phyloP scores from a whole-genome alignment of 129 eudicot species.

The Flaveria bidentis region DNA sequence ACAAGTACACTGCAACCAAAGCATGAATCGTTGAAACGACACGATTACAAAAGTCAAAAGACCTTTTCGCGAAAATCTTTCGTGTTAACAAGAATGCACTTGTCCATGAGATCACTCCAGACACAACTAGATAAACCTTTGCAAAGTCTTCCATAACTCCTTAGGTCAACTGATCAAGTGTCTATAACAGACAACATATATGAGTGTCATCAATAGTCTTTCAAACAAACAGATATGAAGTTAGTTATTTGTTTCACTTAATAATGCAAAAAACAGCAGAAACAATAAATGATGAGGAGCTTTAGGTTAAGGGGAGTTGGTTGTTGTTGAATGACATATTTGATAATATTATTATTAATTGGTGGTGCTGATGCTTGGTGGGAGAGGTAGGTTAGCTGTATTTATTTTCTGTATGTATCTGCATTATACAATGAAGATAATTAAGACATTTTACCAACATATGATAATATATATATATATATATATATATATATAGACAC shows the following conservation, averaged over 20 bases:
- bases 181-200: slow-evolving; percentile 10
- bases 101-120: slow-evolving; percentile 69
- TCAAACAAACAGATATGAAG: slow-evolving; percentile 15
- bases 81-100: slow-evolving; percentile 52
- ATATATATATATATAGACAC: too few relatives aligned
- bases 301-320: slow-evolving; percentile 25
- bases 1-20: slow-evolving; percentile 56
- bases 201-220: background rate
- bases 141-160: slow-evolving; percentile 53
- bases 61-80: slow-evolving; percentile 58
- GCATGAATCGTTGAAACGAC: slow-evolving; percentile 82
- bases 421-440: slow-evolving; percentile 5
- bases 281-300: slow-evolving; percentile 31
- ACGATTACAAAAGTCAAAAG: slow-evolving; percentile 87
- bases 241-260: background rate
- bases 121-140: slow-evolving; percentile 43
- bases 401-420: slow-evolving; percentile 13
- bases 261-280: background rate
- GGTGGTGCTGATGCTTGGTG: background rate
- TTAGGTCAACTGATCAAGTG: background rate
- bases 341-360: slow-evolving; percentile 9
- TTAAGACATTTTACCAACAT: slow-evolving; percentile 22
- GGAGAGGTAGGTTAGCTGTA: slow-evolving; percentile 37
- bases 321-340: slow-evolving; percentile 16
- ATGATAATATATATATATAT: background rate